These are phyloP conservation scores for Termitomyces sp. DNA, from an alignment of 768 basidiomycete genomes.

Conservation along the genomic window DNA sequence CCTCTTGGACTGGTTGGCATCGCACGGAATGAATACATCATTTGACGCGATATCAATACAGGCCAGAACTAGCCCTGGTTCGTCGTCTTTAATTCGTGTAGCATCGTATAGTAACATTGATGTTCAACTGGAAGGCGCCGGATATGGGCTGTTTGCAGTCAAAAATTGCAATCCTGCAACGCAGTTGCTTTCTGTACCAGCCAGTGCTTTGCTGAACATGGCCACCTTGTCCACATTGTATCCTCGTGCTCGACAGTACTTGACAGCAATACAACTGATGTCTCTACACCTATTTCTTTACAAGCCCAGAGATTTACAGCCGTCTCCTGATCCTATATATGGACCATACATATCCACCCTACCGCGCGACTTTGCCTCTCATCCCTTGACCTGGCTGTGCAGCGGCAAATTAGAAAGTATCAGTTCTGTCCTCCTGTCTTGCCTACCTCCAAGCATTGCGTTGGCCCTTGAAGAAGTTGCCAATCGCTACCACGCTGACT, in stretches of 20 bases:
- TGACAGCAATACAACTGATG: slow-evolving; percentile 70
- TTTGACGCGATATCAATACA: slow-evolving; percentile 41
- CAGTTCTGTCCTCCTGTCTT: slow-evolving; percentile 27
- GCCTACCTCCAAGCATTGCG: slow-evolving; percentile 43
- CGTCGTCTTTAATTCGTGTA: slow-evolving; percentile 11
- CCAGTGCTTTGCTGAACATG: slow-evolving; percentile 64
- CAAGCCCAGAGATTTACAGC: slow-evolving; percentile 36
- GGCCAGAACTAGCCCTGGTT: slow-evolving; percentile 47
- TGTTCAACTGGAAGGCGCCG: slow-evolving; percentile 38
- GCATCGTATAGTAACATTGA: neutral
- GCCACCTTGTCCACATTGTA: slow-evolving; percentile 61
- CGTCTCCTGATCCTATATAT: slow-evolving; percentile 50
- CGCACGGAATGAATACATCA: slow-evolving; percentile 40
- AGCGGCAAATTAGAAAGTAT: slow-evolving; percentile 15
- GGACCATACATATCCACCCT: slow-evolving; percentile 78
- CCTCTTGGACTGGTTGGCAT: slow-evolving; percentile 48
- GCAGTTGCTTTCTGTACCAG: slow-evolving; percentile 65
- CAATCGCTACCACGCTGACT: slow-evolving; percentile 52
- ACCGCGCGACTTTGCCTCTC: slow-evolving; percentile 65
- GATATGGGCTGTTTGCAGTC: slow-evolving; percentile 63
- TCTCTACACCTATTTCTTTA: slow-evolving; percentile 76
- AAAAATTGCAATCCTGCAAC: slow-evolving; percentile 39
- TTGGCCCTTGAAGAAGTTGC: slow-evolving; percentile 35
- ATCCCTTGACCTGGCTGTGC: slow-evolving; percentile 79
- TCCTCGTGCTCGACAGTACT: slow-evolving; percentile 27